A percentile compares a stretch with the other conserved stretches of the same genome.
phyloP scores from a whole-genome alignment of 176 grass and related monocot genomes.

The Saccharum officinarum region DNA sequence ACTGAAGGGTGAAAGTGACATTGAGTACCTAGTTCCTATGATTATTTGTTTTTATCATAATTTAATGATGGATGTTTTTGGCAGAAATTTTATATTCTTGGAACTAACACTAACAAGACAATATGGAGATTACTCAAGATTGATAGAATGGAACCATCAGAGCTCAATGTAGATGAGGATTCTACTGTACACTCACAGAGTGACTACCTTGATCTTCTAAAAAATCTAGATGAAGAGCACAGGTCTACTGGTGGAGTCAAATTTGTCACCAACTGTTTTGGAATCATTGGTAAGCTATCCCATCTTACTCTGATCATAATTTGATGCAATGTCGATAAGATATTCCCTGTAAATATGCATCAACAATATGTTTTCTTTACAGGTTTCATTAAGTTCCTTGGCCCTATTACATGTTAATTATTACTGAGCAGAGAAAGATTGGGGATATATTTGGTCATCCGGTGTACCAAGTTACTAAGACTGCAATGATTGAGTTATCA shows the following conservation, averaged over 20 bases:
- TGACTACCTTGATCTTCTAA: conserved; percentile 69
- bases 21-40: background rate
- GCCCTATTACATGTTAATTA: conserved; percentile 97
- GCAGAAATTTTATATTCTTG: conserved; percentile 93
- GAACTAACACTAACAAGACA: conserved; percentile 69
- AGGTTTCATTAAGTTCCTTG: conserved; percentile 98
- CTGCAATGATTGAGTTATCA: conserved; percentile 61
- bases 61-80: conserved; percentile 30
- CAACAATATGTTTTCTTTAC: conserved; percentile 18
- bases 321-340: background rate
- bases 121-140: conserved; percentile 87
- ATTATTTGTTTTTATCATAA: conserved; percentile 16
- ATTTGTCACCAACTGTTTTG: conserved; percentile 90
- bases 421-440: conserved; percentile 81
- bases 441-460: conserved; percentile 80
- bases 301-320: conserved; percentile 18
- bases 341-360: conserved; percentile 13
- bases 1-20: conserved; percentile 6
- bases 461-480: conserved; percentile 81
- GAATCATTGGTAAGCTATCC: conserved; percentile 68
- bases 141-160: conserved; percentile 77
- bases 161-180: conserved; percentile 77
- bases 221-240: conserved; percentile 74
- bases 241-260: conserved; percentile 75
- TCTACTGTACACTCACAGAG: conserved; percentile 51